Percentiles rank a stretch among this genome's conserved stretches.
Evolutionary conservation across 208 protist species (phyloP).

Genomic region (Crithidia expoeki): DNA sequence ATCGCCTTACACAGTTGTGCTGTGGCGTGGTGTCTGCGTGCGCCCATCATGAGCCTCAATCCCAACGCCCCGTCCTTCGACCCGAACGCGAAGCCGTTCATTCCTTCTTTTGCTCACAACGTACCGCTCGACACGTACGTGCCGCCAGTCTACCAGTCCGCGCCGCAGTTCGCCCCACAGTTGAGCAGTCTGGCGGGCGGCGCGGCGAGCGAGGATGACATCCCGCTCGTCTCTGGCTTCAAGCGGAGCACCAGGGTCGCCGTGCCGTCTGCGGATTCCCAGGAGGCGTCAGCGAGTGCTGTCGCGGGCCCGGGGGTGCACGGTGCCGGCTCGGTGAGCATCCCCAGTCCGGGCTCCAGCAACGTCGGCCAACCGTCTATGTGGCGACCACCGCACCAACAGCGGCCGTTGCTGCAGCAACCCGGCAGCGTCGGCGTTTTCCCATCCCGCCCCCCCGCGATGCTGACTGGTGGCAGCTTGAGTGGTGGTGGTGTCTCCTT

Average conservation of each 20-base stretch:
- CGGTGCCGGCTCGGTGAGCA: not conserved
- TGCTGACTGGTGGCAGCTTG: not conserved
- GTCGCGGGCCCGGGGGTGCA: not conserved
- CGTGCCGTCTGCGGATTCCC: not conserved
- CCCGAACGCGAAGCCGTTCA: conserved; percentile 49
- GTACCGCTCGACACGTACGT: conserved; percentile 22
- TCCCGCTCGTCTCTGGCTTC: conserved; percentile 39
- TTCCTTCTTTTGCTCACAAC: conserved; percentile 23
- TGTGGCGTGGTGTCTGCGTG: conserved; percentile 3
- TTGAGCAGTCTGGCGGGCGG: conserved; percentile 10
- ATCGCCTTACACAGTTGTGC: too few relatives aligned
- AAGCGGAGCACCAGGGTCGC: conserved; percentile 18
- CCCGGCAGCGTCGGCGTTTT: conserved; percentile 10
- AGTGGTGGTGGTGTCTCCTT: conserved; percentile 3
- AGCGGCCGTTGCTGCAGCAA: not conserved
- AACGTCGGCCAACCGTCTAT: not conserved
- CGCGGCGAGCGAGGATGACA: conserved; percentile 18
- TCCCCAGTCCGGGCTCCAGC: not conserved
- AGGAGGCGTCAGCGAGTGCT: conserved; percentile 15
- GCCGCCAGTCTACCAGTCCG: conserved; percentile 25
- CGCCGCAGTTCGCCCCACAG: conserved; percentile 29
- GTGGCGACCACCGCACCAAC: conserved; percentile 13
- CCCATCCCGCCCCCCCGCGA: conserved; percentile 4
- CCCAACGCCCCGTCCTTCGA: conserved; percentile 70
- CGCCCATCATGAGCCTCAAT: conserved; percentile 49